A percentile compares a stretch with the other conserved stretches of the same genome.
These are phyloP conservation scores for Dillenia suffruticosa DNA, from an alignment of 164 flowering plant species.

Conservation along the genomic window DNA sequence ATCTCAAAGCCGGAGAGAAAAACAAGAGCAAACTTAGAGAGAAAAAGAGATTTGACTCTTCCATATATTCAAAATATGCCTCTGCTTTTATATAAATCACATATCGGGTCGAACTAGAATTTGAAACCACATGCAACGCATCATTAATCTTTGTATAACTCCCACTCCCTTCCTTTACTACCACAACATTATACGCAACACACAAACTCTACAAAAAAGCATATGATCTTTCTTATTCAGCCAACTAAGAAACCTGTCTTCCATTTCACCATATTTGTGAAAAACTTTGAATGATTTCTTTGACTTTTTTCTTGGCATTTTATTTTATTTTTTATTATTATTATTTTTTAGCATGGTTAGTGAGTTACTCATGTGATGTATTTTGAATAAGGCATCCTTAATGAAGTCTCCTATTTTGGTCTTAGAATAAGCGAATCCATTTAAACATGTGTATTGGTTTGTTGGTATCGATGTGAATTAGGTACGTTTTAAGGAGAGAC, in stretches of 20 bases:
- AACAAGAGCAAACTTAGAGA: constrained; percentile 19
- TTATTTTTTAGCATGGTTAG: constrained; percentile 54
- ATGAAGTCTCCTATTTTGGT: constrained; percentile 27
- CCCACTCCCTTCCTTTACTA: constrained; percentile 89
- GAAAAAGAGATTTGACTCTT: too few relatives aligned
- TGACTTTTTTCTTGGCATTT: constrained; percentile 11
- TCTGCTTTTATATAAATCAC: constrained; percentile 71
- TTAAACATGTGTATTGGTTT: constrained; percentile 82
- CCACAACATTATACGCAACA: constrained; percentile 40
- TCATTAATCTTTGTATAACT: constrained; percentile 65
- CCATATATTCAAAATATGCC: too few relatives aligned
- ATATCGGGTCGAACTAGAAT: constrained; percentile 46
- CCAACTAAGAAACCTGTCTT: constrained; percentile 43
- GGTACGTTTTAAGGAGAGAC: constrained; percentile 21
- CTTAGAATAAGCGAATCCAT: constrained; percentile 57
- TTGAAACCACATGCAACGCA: constrained; percentile 76
- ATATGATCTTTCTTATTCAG: constrained; percentile 60
- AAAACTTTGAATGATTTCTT: constrained; percentile 18
- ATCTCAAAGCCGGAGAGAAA: too few relatives aligned
- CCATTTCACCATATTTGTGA: constrained; percentile 34
- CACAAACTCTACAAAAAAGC: constrained; percentile 35
- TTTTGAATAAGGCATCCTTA: constrained; percentile 27
- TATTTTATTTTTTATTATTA: constrained; percentile 2
- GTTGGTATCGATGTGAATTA: constrained; percentile 35
- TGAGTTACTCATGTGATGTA: constrained; percentile 62